phyloP scores from a whole-genome alignment of 108 stramenopile genomes.

The Pseudonitzschia delicatissima region DNA sequence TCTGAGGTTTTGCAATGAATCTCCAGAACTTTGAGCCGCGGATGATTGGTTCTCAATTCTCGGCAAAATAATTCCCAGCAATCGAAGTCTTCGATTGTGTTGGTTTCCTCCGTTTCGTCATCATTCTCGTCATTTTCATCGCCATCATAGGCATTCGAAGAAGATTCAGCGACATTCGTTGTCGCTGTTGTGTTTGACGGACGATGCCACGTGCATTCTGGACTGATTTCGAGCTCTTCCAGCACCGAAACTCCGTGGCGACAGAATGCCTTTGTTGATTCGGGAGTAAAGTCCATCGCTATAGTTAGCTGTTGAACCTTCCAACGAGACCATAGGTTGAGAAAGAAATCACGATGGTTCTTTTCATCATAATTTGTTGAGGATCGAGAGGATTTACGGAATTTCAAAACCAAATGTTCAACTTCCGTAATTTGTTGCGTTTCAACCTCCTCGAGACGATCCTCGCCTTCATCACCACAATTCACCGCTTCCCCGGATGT shows the following conservation, averaged over 20 bases:
- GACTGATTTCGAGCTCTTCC: constrained; percentile 1
- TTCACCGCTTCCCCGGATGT: background rate
- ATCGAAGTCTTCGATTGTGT: no score
- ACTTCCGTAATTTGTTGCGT: background rate
- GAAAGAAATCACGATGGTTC: background rate
- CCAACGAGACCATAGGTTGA: background rate
- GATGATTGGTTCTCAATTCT: background rate
- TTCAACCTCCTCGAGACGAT: background rate
- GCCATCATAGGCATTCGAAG: background rate
- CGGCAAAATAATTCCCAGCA: constrained; percentile 4
- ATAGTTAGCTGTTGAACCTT: background rate
- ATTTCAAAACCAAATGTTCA: background rate
- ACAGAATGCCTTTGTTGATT: constrained; percentile 2
- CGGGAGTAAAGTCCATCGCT: background rate
- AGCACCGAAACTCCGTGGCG: background rate
- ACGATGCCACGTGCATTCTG: background rate
- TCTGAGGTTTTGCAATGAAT: constrained; percentile 1
- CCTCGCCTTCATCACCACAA: background rate
- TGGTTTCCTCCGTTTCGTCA: background rate
- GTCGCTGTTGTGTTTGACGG: background rate
- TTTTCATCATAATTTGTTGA: background rate
- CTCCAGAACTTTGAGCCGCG: background rate
- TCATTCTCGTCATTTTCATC: background rate
- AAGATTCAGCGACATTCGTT: background rate
- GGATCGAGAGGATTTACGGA: background rate